Evolutionary conservation across 768 basidiomycete species (phyloP).

Genomic region (Boletus sp.): DNA sequence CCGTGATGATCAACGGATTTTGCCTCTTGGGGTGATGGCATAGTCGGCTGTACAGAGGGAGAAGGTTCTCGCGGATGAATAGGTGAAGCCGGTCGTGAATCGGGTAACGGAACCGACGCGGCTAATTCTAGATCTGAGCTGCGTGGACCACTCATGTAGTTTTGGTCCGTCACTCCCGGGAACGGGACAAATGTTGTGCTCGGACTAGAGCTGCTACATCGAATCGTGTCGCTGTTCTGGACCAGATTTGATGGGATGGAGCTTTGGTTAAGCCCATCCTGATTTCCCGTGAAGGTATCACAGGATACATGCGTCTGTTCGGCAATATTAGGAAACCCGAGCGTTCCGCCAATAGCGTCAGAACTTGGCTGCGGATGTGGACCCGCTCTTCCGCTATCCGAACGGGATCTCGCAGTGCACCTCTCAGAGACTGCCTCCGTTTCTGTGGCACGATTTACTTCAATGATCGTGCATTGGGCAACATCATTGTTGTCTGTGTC

Average conservation of each 20-base stretch:
- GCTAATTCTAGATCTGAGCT: constrained; percentile 10
- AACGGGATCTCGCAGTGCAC: background rate
- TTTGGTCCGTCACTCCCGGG: background rate
- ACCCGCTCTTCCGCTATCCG: background rate
- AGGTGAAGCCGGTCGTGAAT: constrained; percentile 20
- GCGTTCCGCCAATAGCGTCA: background rate
- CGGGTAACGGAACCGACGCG: constrained; percentile 17
- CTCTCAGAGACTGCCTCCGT: background rate
- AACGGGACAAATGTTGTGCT: background rate
- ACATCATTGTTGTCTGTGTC: background rate
- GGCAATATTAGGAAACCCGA: background rate
- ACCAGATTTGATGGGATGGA: background rate
- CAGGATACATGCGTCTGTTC: background rate
- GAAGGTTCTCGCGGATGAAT: background rate
- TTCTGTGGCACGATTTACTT: background rate
- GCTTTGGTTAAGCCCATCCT: background rate
- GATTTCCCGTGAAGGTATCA: background rate
- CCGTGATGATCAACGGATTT: background rate
- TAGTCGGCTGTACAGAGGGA: background rate
- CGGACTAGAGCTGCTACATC: background rate
- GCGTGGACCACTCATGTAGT: too few species aligned
- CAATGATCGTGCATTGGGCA: background rate
- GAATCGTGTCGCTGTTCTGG: background rate
- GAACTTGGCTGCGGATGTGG: background rate
- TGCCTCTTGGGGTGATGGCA: background rate